Conservation (phyloP, 768 basidiomycete genomes). For the Pisolithus orientalis region DNA sequence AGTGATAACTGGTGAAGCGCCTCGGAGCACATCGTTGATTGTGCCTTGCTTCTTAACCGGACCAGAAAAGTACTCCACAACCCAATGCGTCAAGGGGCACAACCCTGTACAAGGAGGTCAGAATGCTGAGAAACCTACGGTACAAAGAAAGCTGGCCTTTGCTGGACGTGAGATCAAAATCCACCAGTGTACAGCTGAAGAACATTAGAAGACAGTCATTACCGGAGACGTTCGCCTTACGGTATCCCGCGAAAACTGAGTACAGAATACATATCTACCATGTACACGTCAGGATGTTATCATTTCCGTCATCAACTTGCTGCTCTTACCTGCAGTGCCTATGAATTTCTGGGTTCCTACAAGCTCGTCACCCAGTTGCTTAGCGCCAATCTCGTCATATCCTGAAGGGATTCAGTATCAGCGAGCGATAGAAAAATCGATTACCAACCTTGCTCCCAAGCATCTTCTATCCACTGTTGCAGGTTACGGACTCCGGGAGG, state of each 20-base stretch:
- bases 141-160: constrained; percentile 32
- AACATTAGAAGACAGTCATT: not conserved
- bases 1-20: constrained; percentile 43
- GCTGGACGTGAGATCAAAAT: constrained; percentile 48
- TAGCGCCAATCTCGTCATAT: constrained; percentile 66
- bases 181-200: constrained; percentile 53
- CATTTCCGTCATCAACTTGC: not conserved
- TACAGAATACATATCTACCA: constrained; percentile 70
- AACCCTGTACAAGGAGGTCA: constrained; percentile 29
- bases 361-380: constrained; percentile 46
- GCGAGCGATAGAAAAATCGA: not conserved
- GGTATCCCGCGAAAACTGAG: constrained; percentile 77
- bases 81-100: constrained; percentile 58
- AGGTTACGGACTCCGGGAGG: constrained; percentile 68
- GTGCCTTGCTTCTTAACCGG: constrained; percentile 26
- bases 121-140: not conserved
- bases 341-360: constrained; percentile 67
- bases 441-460: constrained; percentile 61
- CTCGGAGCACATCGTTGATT: constrained; percentile 48
- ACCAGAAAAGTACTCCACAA: constrained; percentile 63
- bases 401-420: constrained; percentile 33
- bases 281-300: constrained; percentile 2
- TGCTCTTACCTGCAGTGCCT: constrained; percentile 61
- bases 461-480: constrained; percentile 74
- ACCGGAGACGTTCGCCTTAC: constrained; percentile 38